phyloP scores from a whole-genome alignment of 1,284 basidiomycete species.

The Naganishia sp. region DNA sequence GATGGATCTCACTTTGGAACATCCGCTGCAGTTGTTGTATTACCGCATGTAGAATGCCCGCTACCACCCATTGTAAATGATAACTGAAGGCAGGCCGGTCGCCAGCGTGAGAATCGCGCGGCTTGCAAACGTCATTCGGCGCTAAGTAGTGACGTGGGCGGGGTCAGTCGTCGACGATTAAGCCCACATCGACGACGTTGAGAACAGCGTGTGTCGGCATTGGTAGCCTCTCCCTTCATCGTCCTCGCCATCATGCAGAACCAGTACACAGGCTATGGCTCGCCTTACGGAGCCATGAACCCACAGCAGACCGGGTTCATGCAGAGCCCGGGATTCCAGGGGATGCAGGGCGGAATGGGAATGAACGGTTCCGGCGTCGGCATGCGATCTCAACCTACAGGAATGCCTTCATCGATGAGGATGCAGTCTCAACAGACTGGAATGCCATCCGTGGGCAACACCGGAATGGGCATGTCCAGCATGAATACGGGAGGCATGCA shows the following conservation, averaged over 20 bases:
- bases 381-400: slow-evolving; percentile 45
- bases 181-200: not conserved
- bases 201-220: not conserved
- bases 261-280: slow-evolving; percentile 25
- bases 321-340: slow-evolving; percentile 14
- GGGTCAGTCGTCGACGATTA: not conserved
- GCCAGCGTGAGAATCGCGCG: not conserved
- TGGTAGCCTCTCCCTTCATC: not conserved
- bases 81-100: not conserved
- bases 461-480: slow-evolving; percentile 50
- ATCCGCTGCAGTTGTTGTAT: no score
- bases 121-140: no score
- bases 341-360: slow-evolving; percentile 12
- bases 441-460: slow-evolving; percentile 32
- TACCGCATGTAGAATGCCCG: no score
- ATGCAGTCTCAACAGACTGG: slow-evolving; percentile 44
- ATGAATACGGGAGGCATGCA: slow-evolving; percentile 36
- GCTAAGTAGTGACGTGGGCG: slow-evolving; percentile 7
- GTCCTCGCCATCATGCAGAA: slow-evolving; percentile 17
- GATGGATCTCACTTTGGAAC: not conserved
- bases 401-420: slow-evolving; percentile 29
- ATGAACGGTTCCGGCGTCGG: slow-evolving; percentile 6
- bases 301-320: slow-evolving; percentile 29
- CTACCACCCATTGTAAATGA: no score
- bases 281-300: slow-evolving; percentile 22